phyloP scores from a whole-genome alignment of 345 rosid species.

The Carallia brachiata region DNA sequence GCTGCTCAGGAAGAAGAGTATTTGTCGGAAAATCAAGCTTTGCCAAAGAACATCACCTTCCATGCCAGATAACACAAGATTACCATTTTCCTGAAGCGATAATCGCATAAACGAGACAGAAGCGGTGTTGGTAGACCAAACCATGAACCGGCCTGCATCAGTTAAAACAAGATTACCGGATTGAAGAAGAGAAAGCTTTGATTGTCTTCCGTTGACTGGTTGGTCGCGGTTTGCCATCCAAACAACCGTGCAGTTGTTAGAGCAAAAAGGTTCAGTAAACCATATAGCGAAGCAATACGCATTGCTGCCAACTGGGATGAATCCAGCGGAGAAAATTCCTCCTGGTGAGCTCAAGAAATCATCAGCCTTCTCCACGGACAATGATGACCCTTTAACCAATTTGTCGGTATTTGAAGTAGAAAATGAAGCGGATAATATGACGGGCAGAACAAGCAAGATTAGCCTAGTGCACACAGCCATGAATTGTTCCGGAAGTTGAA shows the following conservation, averaged over 20 bases:
- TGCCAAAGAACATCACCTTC: background rate
- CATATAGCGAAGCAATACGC: conserved; percentile 8
- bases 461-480: background rate
- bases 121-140: conserved; percentile 9
- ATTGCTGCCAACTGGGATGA: conserved; percentile 9
- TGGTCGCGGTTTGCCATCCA: conserved; percentile 39
- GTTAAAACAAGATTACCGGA: conserved; percentile 20
- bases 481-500: background rate
- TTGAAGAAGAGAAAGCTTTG: conserved; percentile 19
- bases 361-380: background rate
- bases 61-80: background rate
- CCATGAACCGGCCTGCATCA: conserved; percentile 14
- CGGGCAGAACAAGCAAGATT: background rate
- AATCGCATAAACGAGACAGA: background rate
- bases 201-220: conserved; percentile 30
- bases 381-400: background rate
- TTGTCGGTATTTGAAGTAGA: background rate
- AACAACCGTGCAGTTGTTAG: conserved; percentile 16
- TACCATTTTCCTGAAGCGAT: conserved; percentile 1
- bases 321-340: conserved; percentile 7
- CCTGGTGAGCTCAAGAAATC: background rate
- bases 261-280: conserved; percentile 2
- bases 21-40: conserved; percentile 6
- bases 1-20: conserved; percentile 10
- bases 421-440: background rate